phyloP scores from a whole-genome alignment of 2,329 filamentous ascomycete species.

The Diaporthe ilicicola region DNA sequence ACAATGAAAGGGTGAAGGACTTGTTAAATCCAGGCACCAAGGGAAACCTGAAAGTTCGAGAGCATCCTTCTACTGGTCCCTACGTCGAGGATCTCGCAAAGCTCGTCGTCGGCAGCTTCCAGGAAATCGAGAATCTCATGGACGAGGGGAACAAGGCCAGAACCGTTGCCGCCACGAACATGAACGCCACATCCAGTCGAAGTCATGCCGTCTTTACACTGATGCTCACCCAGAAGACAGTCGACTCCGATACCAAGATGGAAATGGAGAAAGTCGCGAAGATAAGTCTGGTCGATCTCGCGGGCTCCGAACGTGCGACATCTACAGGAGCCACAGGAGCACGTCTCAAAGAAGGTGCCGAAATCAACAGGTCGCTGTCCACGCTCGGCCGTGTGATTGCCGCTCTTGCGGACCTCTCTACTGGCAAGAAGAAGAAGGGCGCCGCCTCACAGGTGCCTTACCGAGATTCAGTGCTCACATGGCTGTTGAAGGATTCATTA shows the following conservation, averaged over 20 bases:
- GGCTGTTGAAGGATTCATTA: conserved; percentile 95
- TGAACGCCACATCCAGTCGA: conserved; percentile 99
- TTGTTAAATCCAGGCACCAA: conserved; percentile 94
- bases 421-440: conserved; percentile 83
- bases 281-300: conserved; percentile 97
- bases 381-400: conserved; percentile 98
- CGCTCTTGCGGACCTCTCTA: conserved; percentile 88
- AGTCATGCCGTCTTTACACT: conserved; percentile 98
- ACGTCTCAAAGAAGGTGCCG: conserved; percentile 94
- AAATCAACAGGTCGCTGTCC: conserved; percentile 97
- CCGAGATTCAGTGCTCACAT: conserved; percentile 94
- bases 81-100: conserved; percentile 99
- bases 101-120: conserved; percentile 89
- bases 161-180: conserved; percentile 98
- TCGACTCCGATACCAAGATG: conserved; percentile 93
- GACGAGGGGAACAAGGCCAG: conserved; percentile 98
- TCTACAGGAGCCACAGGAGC: conserved; percentile 97
- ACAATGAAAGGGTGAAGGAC: conserved; percentile 97
- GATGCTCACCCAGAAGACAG: conserved; percentile 92
- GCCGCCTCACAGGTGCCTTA: conserved; percentile 85
- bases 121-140: conserved; percentile 97
- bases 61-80: conserved; percentile 95
- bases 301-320: conserved; percentile 95
- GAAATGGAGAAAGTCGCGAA: conserved; percentile 97
- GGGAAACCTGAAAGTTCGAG: conserved; percentile 94